Conservation (phyloP, 768 basidiomycete species). For the Pleurotus sapidus region DNA sequence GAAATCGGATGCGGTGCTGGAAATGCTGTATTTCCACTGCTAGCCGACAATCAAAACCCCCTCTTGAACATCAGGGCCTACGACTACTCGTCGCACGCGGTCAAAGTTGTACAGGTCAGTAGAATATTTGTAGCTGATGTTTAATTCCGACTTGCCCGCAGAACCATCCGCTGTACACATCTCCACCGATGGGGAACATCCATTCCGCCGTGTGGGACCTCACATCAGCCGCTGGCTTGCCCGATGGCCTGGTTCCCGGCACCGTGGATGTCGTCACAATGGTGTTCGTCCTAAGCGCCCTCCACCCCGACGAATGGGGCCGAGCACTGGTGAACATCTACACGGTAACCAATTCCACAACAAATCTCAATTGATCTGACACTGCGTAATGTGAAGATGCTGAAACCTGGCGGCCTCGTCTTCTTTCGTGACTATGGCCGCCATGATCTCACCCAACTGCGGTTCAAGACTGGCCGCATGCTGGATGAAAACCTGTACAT, state of each 20-base stretch:
- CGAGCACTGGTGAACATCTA: slow-evolving; percentile 80
- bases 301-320: slow-evolving; percentile 92
- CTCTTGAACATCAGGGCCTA: slow-evolving; percentile 73
- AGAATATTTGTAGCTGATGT: background rate
- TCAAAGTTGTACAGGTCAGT: slow-evolving; percentile 83
- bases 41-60: slow-evolving; percentile 82
- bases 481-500: slow-evolving; percentile 95
- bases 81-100: slow-evolving; percentile 88
- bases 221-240: slow-evolving; percentile 58
- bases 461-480: slow-evolving; percentile 86
- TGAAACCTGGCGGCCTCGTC: slow-evolving; percentile 86
- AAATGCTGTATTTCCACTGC: slow-evolving; percentile 90
- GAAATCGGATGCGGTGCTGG: slow-evolving; percentile 98
- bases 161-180: slow-evolving; percentile 68
- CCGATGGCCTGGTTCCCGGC: slow-evolving; percentile 57
- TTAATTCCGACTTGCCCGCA: slow-evolving; percentile 25
- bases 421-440: slow-evolving; percentile 94
- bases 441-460: slow-evolving; percentile 90
- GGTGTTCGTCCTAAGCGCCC: slow-evolving; percentile 90
- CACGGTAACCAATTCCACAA: slow-evolving; percentile 40
- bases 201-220: slow-evolving; percentile 90
- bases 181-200: slow-evolving; percentile 68
- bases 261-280: slow-evolving; percentile 89
- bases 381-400: slow-evolving; percentile 47
- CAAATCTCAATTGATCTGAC: background rate